Conservation (phyloP, 2,329 filamentous ascomycete genomes). For the Neonectria coccinea region DNA sequence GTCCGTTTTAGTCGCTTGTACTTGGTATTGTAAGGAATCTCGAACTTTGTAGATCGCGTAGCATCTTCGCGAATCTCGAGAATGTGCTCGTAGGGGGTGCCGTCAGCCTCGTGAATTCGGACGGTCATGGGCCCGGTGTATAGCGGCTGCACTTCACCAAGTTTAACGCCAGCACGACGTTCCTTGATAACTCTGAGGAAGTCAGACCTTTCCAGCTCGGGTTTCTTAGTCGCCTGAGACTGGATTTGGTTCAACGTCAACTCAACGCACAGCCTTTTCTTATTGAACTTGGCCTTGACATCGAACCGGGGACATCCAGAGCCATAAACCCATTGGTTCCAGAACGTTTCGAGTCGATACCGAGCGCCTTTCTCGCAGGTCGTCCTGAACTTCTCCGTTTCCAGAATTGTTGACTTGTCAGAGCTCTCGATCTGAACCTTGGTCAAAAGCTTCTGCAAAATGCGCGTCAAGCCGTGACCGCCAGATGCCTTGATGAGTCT, state of each 20-base stretch:
- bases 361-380: conserved; percentile 91
- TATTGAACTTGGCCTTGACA: conserved; percentile 92
- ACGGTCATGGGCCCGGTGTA: conserved; percentile 99
- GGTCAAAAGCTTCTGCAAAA: conserved; percentile 86
- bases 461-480: conserved; percentile 85
- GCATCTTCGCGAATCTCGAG: conserved; percentile 91
- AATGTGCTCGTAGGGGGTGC: conserved; percentile 97
- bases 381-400: conserved; percentile 80
- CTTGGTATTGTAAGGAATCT: conserved; percentile 98
- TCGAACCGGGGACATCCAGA: conserved; percentile 90
- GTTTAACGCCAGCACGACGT: conserved; percentile 74
- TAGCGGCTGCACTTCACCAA: conserved; percentile 77
- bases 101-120: conserved; percentile 96
- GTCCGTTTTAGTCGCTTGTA: conserved; percentile 97
- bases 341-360: conserved; percentile 88
- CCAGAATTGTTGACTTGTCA: conserved; percentile 77
- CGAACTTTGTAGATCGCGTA: conserved; percentile 80
- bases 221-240: conserved; percentile 57
- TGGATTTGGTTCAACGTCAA: conserved; percentile 87
- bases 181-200: conserved; percentile 91
- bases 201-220: conserved; percentile 73
- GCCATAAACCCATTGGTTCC: conserved; percentile 90
- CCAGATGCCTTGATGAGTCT: conserved; percentile 85
- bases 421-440: conserved; percentile 78
- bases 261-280: conserved; percentile 95